Evolutionary conservation across 202 grass and related monocot genomes (phyloP), one percentile per base, ranked within the genome.

Genomic region (Setaria viridis): DNA sequence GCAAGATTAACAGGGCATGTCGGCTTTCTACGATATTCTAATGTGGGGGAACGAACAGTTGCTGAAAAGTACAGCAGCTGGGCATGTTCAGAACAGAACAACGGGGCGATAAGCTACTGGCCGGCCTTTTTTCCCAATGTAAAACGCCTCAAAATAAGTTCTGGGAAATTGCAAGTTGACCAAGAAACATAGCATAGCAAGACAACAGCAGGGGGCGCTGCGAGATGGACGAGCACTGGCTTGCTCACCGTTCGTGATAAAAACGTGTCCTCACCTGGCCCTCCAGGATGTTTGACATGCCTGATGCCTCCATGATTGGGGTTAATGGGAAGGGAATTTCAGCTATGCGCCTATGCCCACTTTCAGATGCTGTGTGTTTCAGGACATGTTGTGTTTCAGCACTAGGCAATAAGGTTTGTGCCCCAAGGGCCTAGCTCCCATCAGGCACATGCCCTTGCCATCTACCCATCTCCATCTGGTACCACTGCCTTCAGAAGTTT

Each of bases 181-280:
- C 25, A 42, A 30, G 7, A 11, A n/a, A 51, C 20, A 34, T 33
- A 19, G 7, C 43, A 55, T 69, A 43, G 65, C 35, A 42, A 17
- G 19, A 54, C 33, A 19, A 20, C 77, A 55, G 62, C 48, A 67
- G 32, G 33, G 4, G 21, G 47, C 62, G 2, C 33, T 10, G 12
- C 12, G 65, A 70, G 65, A 70, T 55, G 32, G 76, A 86, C 76
- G 2, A 86, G 67, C 67, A 54, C 67, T 46, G 8, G 4, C 39
- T 41, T 6, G 39, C 39, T 6, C 39, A 41, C 39, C 39, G 39
- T 41, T 41, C 39, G 39, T 41, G 39, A 41, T 6, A 41, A 4
- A 41, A 41, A 41, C 3, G 39, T 41, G 39, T 41, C 39, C 39
- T 80, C 67, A 62, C 58, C 60, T 51, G 60, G 46, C 3, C 62